Evolutionary conservation across 805 yeast genomes (phyloP), one percentile per base, ranked within the genome.

Genomic region (Candida coquimbonensis): DNA sequence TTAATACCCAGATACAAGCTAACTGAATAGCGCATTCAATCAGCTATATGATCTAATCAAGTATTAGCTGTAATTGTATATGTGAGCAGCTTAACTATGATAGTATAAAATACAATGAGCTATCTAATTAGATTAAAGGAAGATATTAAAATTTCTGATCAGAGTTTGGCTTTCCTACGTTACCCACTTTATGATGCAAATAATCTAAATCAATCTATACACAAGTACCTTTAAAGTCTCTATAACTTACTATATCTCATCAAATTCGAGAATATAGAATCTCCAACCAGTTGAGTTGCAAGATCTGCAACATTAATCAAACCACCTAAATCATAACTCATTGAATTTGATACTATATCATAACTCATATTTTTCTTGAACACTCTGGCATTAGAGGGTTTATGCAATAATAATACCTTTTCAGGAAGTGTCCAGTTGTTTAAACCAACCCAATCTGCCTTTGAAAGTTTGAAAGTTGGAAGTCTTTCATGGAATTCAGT

Each of bases 401-500:
- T n/a, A 31, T 27, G 12, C 16, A 41, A 9, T 4, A 41, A 17
- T 12, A 41, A 9, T 12, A 29, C n/a, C 19, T 25, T 41, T 13
- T 41, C 38, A 9, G 44, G 48, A 9, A 45, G 44, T 19, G 14
- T 33, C 44, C 44, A 45, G 39, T 38, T 33, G n/a, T 38, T 25
- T 14, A 46, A 17, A 7, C 49, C 49, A 4, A 42, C 31, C 49
- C 49, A 46, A 2, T 39, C 24, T 4, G 38, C 35, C 12, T 36
- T 31, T 7, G 43, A 38, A n/a, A 46, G 19, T 17, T 19, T 5
- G 19, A 41, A 39, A 6, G 25, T 26, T 3, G 39, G 39, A 5
- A 45, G 29, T 21, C 33, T 19, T 16, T 19, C n/a, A 25, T 39
- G 40, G 13, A 39, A 19, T 25, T 35, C 5, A 1, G 37, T 35